phyloP scores from a whole-genome alignment of 352 stramenopile species.

The Phytophthora sansomeana region DNA sequence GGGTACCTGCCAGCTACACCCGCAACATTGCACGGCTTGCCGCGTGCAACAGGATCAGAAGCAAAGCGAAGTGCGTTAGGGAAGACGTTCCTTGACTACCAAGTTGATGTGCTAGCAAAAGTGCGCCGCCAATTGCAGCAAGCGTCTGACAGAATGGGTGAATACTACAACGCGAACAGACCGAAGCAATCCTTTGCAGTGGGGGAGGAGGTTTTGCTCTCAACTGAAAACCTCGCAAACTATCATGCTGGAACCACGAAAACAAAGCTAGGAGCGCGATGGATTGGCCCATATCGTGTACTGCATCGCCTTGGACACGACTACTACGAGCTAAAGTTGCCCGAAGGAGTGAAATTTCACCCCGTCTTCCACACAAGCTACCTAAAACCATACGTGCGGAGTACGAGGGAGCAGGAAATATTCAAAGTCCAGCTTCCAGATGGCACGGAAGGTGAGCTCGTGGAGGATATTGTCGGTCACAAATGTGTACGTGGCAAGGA shows the following conservation, averaged over 20 bases:
- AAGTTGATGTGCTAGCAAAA: neutral
- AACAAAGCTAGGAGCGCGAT: conserved; percentile 13
- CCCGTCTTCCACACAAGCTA: conserved; percentile 10
- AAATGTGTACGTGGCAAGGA: conserved; percentile 9
- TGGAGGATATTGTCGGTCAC: conserved; percentile 19
- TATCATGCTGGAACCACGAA: conserved; percentile 20
- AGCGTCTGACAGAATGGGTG: conserved; percentile 10
- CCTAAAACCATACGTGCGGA: conserved; percentile 4
- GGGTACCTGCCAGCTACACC: conserved; percentile 15
- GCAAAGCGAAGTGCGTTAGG: neutral
- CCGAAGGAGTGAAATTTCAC: conserved; percentile 4
- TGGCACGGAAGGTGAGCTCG: conserved; percentile 14
- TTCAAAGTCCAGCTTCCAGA: conserved; percentile 14
- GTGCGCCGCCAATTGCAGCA: conserved; percentile 7
- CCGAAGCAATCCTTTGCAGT: conserved; percentile 13
- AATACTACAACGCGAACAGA: conserved; percentile 23
- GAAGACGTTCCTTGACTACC: conserved; percentile 16
- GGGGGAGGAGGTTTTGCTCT: conserved; percentile 15
- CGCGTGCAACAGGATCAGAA: neutral
- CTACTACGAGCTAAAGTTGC: conserved; percentile 11
- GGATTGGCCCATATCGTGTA: conserved; percentile 11
- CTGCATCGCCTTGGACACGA: neutral
- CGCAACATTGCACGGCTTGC: no score
- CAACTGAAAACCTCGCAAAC: conserved; percentile 12
- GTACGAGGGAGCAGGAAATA: conserved; percentile 1